These are phyloP conservation scores for Claviceps maximensis DNA, from an alignment of 2,329 filamentous ascomycete species.

Conservation along the genomic window DNA sequence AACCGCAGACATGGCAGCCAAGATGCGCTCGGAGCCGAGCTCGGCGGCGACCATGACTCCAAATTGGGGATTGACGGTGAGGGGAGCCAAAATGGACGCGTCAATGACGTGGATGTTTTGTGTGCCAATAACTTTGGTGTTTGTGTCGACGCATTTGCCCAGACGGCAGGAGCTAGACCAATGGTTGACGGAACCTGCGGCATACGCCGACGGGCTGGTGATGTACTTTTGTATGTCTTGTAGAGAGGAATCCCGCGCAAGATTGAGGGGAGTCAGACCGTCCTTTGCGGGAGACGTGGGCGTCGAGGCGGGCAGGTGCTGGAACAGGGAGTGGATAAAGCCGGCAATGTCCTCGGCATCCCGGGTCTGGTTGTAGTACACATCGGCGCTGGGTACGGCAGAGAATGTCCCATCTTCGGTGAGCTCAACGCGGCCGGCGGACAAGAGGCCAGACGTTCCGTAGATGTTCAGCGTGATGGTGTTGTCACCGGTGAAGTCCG, in stretches of 20 bases:
- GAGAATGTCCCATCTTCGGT: conserved; percentile 26
- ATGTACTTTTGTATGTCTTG: conserved; percentile 36
- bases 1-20: background rate
- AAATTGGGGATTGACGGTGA: conserved; percentile 42
- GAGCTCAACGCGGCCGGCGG: conserved; percentile 31
- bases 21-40: conserved; percentile 34
- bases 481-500: conserved; percentile 24
- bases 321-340: conserved; percentile 38
- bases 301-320: conserved; percentile 19
- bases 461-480: conserved; percentile 45
- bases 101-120: conserved; percentile 39
- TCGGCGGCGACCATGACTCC: conserved; percentile 41
- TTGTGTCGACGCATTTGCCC: conserved; percentile 33
- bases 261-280: conserved; percentile 33
- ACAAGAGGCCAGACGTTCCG: conserved; percentile 40
- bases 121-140: conserved; percentile 33
- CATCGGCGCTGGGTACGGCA: conserved; percentile 25
- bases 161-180: conserved; percentile 40
- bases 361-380: conserved; percentile 34
- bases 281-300: conserved; percentile 15
- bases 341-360: conserved; percentile 34
- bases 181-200: conserved; percentile 36
- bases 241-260: conserved; percentile 30
- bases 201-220: conserved; percentile 32
- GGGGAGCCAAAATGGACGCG: conserved; percentile 32